Conservation (phyloP, 2,329 filamentous ascomycete genomes). For the Verticillium dahliae region DNA sequence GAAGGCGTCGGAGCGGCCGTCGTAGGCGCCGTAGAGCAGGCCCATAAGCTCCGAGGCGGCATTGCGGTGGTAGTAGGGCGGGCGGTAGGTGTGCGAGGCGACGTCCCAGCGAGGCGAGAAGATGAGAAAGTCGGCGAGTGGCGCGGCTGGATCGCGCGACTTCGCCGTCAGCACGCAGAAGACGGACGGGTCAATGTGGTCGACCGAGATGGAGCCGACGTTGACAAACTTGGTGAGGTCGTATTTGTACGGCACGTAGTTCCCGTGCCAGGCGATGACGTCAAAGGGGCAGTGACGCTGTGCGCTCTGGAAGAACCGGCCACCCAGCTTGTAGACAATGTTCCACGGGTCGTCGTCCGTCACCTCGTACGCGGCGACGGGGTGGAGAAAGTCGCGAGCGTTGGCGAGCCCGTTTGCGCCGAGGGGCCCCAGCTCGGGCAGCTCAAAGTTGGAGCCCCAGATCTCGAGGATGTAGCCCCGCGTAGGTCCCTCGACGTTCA, state of each 20-base stretch:
- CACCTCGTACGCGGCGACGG: slow-evolving; percentile 52
- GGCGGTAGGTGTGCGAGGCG: slow-evolving; percentile 62
- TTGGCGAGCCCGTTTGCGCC: slow-evolving; percentile 72
- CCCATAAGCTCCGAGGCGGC: slow-evolving; percentile 62
- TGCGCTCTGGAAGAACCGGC: slow-evolving; percentile 55
- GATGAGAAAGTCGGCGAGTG: slow-evolving; percentile 65
- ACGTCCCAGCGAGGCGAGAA: slow-evolving; percentile 69
- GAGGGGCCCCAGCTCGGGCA: slow-evolving; percentile 68
- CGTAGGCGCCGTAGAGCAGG: slow-evolving; percentile 50
- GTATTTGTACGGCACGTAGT: slow-evolving; percentile 77
- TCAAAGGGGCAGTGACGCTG: slow-evolving; percentile 72
- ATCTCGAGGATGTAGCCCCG: slow-evolving; percentile 71
- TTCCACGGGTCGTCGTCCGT: slow-evolving; percentile 39
- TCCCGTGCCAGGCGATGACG: slow-evolving; percentile 74
- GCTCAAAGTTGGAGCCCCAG: slow-evolving; percentile 63
- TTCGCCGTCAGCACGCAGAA: slow-evolving; percentile 65
- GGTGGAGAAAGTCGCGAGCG: slow-evolving; percentile 67
- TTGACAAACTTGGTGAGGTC: slow-evolving; percentile 71
- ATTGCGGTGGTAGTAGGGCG: slow-evolving; percentile 68
- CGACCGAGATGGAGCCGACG: slow-evolving; percentile 65
- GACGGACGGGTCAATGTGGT: slow-evolving; percentile 74
- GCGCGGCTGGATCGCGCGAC: slow-evolving; percentile 53
- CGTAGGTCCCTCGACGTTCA: slow-evolving; percentile 56
- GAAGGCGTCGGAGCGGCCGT: slow-evolving; percentile 44
- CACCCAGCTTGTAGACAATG: slow-evolving; percentile 59